Base-by-base conservation (phyloP, 805 yeast species). In the Yarrowia osloensis region DNA sequence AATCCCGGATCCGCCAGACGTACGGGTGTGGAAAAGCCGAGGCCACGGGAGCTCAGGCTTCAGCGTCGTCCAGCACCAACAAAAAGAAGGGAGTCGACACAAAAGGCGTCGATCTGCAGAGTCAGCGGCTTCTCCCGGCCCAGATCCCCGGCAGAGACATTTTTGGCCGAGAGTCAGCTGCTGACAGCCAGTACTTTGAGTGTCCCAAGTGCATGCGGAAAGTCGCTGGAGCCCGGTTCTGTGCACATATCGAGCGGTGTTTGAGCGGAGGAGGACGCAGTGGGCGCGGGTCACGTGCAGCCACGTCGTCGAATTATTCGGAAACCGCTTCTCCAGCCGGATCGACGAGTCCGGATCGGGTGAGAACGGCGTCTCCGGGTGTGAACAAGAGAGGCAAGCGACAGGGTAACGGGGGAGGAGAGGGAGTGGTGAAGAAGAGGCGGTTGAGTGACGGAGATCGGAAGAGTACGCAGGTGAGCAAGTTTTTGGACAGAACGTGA, bases 241-340 rank as follows among this genome's bases (percentile, higher is more conserved):
- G 98, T 1, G 92, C 90, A 47, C 99, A 94, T 77, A 82, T 94
- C 33, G 96, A 92, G 74, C 86, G 97, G 72, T 94, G 99, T 75
- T 77, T 92, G 26, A 90, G 91, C 50, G 89, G 97, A 13, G 83
- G 90, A 68, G 66, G 54, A 2, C 44, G 68, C 15, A 33, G 44
- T 54, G 40, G 47, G 21, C 40, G 66, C 6, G 66, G 66, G 1
- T 61, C 66, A 11, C 29, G 66, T 8, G 63, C 63, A 0, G 66
- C 66, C 31, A 61, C 66, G 24, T 22, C 44, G 2, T 61, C 66
- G 2, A 44, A 44, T 9, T 61, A 61, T 33, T 61, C 66, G 31
- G 66, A 61, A 44, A 61, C 66, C 2, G 66, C 40, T 5, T 61
- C 66, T 22, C 66, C 66, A 2, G 46, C n/a, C 1, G 37, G 49